Evolutionary conservation across 176 grass and related monocot genomes (phyloP), one percentile per base, ranked within the genome.

Genomic region (Cenchrus americanus): DNA sequence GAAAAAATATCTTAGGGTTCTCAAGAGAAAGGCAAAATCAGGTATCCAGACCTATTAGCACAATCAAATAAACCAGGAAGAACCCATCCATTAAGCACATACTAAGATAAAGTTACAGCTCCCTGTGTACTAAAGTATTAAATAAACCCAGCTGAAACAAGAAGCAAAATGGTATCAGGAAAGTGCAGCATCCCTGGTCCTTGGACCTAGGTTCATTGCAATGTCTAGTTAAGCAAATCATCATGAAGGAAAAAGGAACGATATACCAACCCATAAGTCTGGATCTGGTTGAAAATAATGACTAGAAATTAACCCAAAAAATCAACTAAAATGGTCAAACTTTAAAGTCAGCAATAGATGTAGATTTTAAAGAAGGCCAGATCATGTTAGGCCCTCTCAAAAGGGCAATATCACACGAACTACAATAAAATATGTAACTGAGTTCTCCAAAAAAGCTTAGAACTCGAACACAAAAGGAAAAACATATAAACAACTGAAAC

Each of bases 121-220:
- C 34, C 52, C 30, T 69, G 69, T 89, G n/a, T 68, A 73, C 60
- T 77, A 11, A 52, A 83, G n/a, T 54, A 23, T 64, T 54, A 23
- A 62, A 65, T 77, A 79, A 58, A 83, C 13, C 54, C n/a, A 68
- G 42, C 27, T 85, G 70, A 70, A 75, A 75, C 30, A 71, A 80
- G 64, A 80, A 89, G 50, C 1, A 68, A n/a, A 67, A 88, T 21
- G 7, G 67, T 68, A 40, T 13, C 34, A 6, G 65, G 0, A 13
- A 55, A 71, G 64, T 65, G 83, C 57, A 64, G 71, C 1, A 71
- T 21, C 47, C 40, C 62, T 69, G 51, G 82, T 21, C 47, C 40
- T 53, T 69, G 51, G 82, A 50, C 27, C 76, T 30, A 42, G 22
- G 48, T 66, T 44, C 63, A 81, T 77, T 71, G n/a, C 55, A 66